Evolutionary conservation across 2,329 filamentous ascomycete genomes (phyloP).

Genomic region (Aureobasidium mangrovei): DNA sequence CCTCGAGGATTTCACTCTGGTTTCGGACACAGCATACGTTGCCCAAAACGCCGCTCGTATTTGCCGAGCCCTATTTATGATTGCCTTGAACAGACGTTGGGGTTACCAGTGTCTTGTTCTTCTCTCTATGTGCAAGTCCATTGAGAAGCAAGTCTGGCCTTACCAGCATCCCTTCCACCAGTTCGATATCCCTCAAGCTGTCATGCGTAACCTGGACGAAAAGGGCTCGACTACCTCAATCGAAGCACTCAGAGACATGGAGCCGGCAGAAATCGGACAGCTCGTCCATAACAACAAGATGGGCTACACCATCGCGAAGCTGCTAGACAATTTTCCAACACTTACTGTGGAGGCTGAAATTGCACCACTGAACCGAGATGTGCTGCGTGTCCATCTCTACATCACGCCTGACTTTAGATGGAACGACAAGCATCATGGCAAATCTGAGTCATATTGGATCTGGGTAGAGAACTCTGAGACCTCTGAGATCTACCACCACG

Average conservation of each 20-base stretch:
- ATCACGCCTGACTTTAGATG: conserved; percentile 85
- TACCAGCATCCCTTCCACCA: conserved; percentile 92
- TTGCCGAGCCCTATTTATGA: conserved; percentile 92
- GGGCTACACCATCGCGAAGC: conserved; percentile 68
- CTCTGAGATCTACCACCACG: conserved; percentile 94
- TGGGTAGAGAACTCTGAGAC: conserved; percentile 99
- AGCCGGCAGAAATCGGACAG: conserved; percentile 76
- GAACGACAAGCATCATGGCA: conserved; percentile 90
- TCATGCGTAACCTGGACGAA: conserved; percentile 77
- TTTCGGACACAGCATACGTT: conserved; percentile 88
- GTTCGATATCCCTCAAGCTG: conserved; percentile 78
- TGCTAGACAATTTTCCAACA: conserved; percentile 87
- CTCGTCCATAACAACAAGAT: conserved; percentile 87
- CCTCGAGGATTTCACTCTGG: conserved; percentile 85
- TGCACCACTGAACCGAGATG: conserved; percentile 87
- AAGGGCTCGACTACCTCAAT: conserved; percentile 66
- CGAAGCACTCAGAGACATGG: conserved; percentile 86
- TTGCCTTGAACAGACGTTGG: conserved; percentile 90
- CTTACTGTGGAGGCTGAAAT: conserved; percentile 88
- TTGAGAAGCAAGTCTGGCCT: conserved; percentile 92
- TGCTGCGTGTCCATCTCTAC: conserved; percentile 79
- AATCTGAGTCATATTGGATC: conserved; percentile 93
- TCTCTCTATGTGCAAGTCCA: conserved; percentile 87
- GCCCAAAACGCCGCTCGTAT: conserved; percentile 94
- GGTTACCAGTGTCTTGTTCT: conserved; percentile 90